A percentile compares a stretch with the other conserved stretches of the same genome.
Evolutionary conservation across 768 basidiomycete genomes (phyloP).

Genomic region (Rhodotorula diobovata): DNA sequence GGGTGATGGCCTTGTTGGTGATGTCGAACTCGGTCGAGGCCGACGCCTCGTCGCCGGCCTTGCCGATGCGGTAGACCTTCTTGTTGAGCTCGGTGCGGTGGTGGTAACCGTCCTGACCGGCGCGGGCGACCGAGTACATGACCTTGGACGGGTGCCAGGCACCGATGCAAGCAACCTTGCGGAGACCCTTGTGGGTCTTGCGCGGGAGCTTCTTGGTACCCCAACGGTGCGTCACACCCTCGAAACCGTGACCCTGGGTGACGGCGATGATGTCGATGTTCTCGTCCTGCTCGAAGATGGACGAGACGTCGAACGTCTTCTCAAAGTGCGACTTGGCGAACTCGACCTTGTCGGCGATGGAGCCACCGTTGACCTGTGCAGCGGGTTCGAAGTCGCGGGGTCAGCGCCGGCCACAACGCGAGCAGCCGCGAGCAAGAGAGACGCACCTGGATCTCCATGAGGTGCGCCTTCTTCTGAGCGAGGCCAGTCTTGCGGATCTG

Average conservation of each 20-base stretch:
- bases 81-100: constrained; percentile 93
- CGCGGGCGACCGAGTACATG: constrained; percentile 99
- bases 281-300: constrained; percentile 95
- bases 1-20: constrained; percentile 79
- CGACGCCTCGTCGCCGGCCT: constrained; percentile 68
- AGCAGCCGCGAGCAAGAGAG: no score
- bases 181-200: constrained; percentile 99
- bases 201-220: constrained; percentile 97
- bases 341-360: constrained; percentile 90
- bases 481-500: constrained; percentile 95
- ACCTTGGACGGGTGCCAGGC: constrained; percentile 99
- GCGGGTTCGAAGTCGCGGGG: no score
- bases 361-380: constrained; percentile 92
- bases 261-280: constrained; percentile 94
- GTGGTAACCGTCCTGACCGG: constrained; percentile 95
- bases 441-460: constrained; percentile 77
- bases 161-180: constrained; percentile 98
- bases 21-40: constrained; percentile 93
- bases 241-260: constrained; percentile 98
- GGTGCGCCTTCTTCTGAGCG: constrained; percentile 97
- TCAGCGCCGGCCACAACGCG: no score
- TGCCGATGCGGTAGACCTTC: constrained; percentile 94
- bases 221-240: constrained; percentile 99
- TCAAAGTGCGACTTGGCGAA: constrained; percentile 91
- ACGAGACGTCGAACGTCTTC: constrained; percentile 80